phyloP scores from a whole-genome alignment of 2,329 filamentous ascomycete species.

The Diaporthe longicolla region DNA sequence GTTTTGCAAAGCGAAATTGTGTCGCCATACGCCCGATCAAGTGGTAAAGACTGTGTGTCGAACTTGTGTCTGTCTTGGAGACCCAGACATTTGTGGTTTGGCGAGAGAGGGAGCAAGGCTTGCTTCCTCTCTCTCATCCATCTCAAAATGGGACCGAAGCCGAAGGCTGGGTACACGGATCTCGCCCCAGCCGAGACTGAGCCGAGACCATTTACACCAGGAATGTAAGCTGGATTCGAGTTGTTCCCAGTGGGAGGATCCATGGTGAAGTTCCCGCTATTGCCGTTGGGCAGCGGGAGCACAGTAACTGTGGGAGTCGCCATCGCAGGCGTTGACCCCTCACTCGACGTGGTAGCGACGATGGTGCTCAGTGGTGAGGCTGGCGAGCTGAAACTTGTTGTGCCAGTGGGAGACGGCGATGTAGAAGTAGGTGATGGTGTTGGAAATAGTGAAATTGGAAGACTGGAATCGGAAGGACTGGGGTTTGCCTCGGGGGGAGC shows the following conservation, averaged over 20 bases:
- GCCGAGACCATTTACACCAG: constrained; percentile 36
- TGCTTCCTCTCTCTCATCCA: constrained; percentile 4
- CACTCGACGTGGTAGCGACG: constrained; percentile 38
- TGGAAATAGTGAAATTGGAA: constrained; percentile 6
- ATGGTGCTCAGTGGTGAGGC: constrained; percentile 34
- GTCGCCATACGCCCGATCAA: constrained; percentile 5
- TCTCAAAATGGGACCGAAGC: constrained; percentile 27
- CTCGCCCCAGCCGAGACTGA: constrained; percentile 21
- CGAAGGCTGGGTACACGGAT: constrained; percentile 7
- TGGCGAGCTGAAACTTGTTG: constrained; percentile 21
- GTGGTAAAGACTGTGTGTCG: constrained; percentile 29
- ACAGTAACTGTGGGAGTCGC: constrained; percentile 35
- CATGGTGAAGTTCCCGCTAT: constrained; percentile 30
- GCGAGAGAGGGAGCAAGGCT: neutral
- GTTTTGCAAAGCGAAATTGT: constrained; percentile 2
- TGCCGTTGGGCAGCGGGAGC: constrained; percentile 27
- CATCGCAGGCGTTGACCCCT: constrained; percentile 37
- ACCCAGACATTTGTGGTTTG: neutral
- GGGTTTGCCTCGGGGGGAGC: constrained; percentile 9
- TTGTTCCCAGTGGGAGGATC: constrained; percentile 20
- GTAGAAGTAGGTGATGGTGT: constrained; percentile 15
- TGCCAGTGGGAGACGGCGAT: constrained; percentile 17
- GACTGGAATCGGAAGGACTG: constrained; percentile 18
- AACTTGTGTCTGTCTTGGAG: constrained; percentile 10
- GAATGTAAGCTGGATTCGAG: neutral